Evolutionary conservation across 179 eudicot species (phyloP), one percentile per base, ranked within the genome.

Genomic region (Silene noctiflora): DNA sequence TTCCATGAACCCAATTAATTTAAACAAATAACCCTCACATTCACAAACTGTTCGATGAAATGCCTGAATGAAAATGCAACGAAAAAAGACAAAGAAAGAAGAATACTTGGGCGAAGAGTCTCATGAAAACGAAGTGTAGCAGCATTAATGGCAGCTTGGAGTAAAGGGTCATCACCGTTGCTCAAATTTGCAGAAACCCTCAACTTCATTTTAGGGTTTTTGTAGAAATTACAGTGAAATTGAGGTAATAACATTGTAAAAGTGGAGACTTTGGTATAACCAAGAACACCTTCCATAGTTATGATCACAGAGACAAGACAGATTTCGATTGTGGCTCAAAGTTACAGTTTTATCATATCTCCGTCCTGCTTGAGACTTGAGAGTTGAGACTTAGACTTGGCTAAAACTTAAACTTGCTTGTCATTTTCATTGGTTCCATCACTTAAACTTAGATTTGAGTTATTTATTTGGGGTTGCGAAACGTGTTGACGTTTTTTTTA

Each of bases 41-140:
- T 56, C 46, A 13, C 62, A 24, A 82, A 48, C 33, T 81, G 88
- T 90, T 88, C 75, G 89, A 85, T 16, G 51, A 87, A 84, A 82
- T 85, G 95, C 62, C 74, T 77, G 35, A 81, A 80, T 13, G 83
- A 85, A 73, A 64, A 29, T 0, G 35, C 19, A 25, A 53, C 4
- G 21, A 12, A 1, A 16, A 1, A 8, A 24, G n/a, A 17, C 2
- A n/a, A 53, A 68, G 76, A 70, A 33, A 53, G 65, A 79, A 67
- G 53, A 25, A 39, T 63, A 76, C 98, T 92, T 85, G 95, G 85
- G 69, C 89, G 87, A 77, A 67, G 84, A 67, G 93, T 84, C 81
- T 93, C 95, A 65, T 85, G 89, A 74, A 82, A 87, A 75, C 97
- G 92, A 84, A 88, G 87, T 22, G 89, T 84, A 75, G 92, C 90